A percentile compares a stretch with the other conserved stretches of the same genome.
Conservation (phyloP, 2,329 filamentous ascomycete species). For the Hymenoscyphus linearis region DNA sequence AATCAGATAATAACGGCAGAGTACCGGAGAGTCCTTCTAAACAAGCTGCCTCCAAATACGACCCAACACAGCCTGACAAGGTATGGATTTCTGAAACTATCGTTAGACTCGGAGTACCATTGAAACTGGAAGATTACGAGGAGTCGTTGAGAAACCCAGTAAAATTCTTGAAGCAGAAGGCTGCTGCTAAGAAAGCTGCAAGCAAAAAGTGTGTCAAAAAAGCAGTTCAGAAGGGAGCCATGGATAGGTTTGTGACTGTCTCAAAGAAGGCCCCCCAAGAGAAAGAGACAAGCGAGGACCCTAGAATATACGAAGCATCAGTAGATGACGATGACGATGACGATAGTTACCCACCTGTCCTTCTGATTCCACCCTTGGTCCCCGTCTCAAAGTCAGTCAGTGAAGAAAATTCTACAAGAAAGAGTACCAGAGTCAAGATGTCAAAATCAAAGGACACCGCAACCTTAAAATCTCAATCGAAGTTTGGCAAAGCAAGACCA, state of each 20-base stretch:
- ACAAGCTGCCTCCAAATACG: conserved; percentile 45
- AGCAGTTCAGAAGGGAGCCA: conserved; percentile 29
- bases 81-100: conserved; percentile 65
- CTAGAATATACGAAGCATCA: conserved; percentile 7
- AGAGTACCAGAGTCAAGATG: not conserved
- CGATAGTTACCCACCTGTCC: conserved; percentile 17
- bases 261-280: conserved; percentile 7
- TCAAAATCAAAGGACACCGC: not conserved
- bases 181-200: conserved; percentile 22
- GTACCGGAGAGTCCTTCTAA: conserved; percentile 27
- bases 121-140: conserved; percentile 62
- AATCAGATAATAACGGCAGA: conserved; percentile 22
- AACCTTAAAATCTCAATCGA: conserved; percentile 1
- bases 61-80: conserved; percentile 60
- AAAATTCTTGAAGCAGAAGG: conserved; percentile 21
- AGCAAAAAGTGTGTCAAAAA: conserved; percentile 23
- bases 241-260: conserved; percentile 33
- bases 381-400: not conserved
- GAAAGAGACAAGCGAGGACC: not conserved
- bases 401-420: not conserved
- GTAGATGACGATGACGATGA: conserved; percentile 9
- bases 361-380: conserved; percentile 18
- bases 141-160: conserved; percentile 30
- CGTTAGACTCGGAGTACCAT: conserved; percentile 58
- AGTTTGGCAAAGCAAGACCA: conserved; percentile 7